Evolutionary conservation across 306 rosid species (phyloP).

Genomic region (Rubus parviflorus): DNA sequence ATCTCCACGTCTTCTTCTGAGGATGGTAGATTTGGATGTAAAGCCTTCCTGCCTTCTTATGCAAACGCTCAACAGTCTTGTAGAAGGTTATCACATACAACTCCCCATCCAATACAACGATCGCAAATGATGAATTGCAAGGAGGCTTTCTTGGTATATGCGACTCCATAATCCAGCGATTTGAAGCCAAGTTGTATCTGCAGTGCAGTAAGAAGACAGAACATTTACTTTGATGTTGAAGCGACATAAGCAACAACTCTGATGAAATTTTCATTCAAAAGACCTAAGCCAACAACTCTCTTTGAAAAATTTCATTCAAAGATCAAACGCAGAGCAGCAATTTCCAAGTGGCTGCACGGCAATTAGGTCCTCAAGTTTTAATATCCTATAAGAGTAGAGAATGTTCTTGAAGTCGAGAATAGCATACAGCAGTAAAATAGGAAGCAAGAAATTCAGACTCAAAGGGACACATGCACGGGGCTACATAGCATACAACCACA

Average conservation of each 20-base stretch:
- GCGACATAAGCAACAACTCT: conserved; percentile 13
- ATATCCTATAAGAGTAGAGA: neutral
- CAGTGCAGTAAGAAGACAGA: conserved; percentile 17
- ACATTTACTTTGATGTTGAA: conserved; percentile 18
- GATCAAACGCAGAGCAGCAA: conserved; percentile 1
- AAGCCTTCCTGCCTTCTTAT: conserved; percentile 54
- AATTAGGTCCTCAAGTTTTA: neutral
- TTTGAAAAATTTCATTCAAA: conserved; percentile 17
- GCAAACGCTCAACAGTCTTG: conserved; percentile 42
- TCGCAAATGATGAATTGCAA: conserved; percentile 47
- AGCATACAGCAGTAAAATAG: neutral
- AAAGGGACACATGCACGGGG: conserved; percentile 14
- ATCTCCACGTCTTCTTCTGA: conserved; percentile 72
- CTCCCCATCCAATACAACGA: conserved; percentile 62
- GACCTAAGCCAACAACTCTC: conserved; percentile 2
- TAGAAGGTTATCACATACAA: conserved; percentile 55
- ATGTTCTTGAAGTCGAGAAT: conserved; percentile 15
- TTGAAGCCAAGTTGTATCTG: conserved; percentile 75
- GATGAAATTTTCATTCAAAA: conserved; percentile 15
- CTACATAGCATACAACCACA: neutral
- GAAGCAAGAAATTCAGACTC: conserved; percentile 13
- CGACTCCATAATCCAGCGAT: conserved; percentile 65
- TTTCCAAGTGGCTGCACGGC: neutral
- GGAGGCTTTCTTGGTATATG: conserved; percentile 60
- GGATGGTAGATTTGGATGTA: conserved; percentile 80